Conservation (phyloP, 2,329 filamentous ascomycete genomes). For the Chalaropsis thielavioides region DNA sequence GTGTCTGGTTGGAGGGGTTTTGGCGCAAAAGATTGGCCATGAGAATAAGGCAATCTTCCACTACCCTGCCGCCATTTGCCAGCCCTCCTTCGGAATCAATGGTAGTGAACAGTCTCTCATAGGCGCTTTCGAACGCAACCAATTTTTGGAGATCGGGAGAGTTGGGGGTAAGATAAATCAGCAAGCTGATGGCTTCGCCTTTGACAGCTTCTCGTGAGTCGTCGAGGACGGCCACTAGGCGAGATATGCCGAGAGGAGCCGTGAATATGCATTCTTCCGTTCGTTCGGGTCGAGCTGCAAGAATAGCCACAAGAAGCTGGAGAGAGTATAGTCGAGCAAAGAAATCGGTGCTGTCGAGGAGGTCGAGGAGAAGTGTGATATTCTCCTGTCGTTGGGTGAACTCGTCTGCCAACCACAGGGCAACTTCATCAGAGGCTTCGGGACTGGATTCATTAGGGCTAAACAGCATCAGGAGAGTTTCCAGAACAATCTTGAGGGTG, state of each 20-base stretch:
- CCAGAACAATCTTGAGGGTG: constrained; percentile 85
- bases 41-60: constrained; percentile 86
- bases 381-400: constrained; percentile 98
- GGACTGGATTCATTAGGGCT: constrained; percentile 55
- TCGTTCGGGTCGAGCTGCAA: constrained; percentile 70
- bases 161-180: constrained; percentile 75
- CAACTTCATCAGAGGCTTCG: constrained; percentile 92
- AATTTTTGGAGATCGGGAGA: constrained; percentile 87
- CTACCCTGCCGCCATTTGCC: constrained; percentile 65
- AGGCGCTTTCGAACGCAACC: constrained; percentile 88
- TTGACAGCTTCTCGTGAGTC: constrained; percentile 76
- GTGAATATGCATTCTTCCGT: constrained; percentile 90
- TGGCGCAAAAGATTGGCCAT: constrained; percentile 76
- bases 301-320: constrained; percentile 76
- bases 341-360: constrained; percentile 76
- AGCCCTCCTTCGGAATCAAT: constrained; percentile 72
- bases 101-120: constrained; percentile 70
- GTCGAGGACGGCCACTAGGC: constrained; percentile 69
- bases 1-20: constrained; percentile 83
- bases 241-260: constrained; percentile 74
- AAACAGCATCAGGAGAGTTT: constrained; percentile 92
- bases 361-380: constrained; percentile 75
- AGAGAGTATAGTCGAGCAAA: constrained; percentile 84
- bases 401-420: constrained; percentile 90
- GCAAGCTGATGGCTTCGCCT: constrained; percentile 72